These are phyloP conservation scores for Leishmania amazonensis DNA, from an alignment of 208 protist species.

Conservation along the genomic window DNA sequence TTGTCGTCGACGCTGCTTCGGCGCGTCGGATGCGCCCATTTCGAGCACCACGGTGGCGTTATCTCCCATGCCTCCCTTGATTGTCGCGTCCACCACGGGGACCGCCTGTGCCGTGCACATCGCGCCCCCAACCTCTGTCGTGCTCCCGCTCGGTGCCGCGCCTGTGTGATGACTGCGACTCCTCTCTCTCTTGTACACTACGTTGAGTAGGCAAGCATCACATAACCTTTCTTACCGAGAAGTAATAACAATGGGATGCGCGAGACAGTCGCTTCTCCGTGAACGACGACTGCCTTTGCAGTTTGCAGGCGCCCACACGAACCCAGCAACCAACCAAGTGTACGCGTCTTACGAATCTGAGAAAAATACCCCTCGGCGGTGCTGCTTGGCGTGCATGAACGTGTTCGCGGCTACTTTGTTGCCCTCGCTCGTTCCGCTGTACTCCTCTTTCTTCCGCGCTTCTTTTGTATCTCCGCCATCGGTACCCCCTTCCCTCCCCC, in stretches of 20 bases:
- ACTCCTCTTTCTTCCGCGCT: neutral
- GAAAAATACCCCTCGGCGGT: neutral
- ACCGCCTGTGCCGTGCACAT: neutral
- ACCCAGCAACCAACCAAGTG: neutral
- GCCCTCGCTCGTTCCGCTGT: neutral
- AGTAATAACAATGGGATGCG: neutral
- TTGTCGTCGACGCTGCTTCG: neutral
- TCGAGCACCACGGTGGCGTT: neutral
- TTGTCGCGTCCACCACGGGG: neutral
- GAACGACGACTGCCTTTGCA: neutral
- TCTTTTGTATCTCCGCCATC: neutral
- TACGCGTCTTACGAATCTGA: neutral
- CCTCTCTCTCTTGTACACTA: neutral
- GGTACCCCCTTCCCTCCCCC: neutral
- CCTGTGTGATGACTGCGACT: neutral
- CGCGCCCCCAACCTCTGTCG: neutral
- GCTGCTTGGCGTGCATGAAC: neutral
- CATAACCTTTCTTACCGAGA: neutral
- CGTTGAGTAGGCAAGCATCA: neutral
- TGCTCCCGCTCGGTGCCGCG: neutral
- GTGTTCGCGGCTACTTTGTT: neutral
- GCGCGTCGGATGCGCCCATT: neutral
- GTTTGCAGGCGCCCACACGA: neutral
- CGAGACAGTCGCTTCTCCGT: neutral
- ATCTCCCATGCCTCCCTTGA: neutral